These are phyloP conservation scores for Pelargonium australe DNA, from an alignment of 441 rosid genomes.

Conservation along the genomic window DNA sequence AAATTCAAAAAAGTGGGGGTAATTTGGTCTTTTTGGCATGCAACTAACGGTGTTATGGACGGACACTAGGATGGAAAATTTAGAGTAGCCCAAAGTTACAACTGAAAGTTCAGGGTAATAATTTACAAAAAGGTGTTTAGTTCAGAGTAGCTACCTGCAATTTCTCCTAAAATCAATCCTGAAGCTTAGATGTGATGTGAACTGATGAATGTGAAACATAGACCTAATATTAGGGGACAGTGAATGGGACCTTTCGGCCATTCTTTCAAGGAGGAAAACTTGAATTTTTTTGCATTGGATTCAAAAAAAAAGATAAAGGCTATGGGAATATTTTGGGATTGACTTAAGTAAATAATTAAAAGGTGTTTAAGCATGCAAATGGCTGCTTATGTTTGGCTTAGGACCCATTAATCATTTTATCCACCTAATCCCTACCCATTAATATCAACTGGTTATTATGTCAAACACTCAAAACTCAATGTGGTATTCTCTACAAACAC, in stretches of 20 bases:
- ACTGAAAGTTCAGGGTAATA: too few relatives aligned
- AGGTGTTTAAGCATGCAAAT: slow-evolving; percentile 5
- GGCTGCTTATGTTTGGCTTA: slow-evolving; percentile 4
- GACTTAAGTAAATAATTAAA: not conserved
- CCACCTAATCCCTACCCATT: slow-evolving; percentile 11
- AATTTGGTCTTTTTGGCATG: too few relatives aligned
- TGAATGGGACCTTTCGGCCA: slow-evolving; percentile 17
- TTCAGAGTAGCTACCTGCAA: too few relatives aligned
- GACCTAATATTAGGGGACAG: not conserved
- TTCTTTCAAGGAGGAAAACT: slow-evolving; percentile 15
- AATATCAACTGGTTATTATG: too few relatives aligned
- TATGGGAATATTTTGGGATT: slow-evolving; percentile 27
- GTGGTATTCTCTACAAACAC: too few relatives aligned
- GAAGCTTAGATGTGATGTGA: not conserved
- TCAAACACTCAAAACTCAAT: too few relatives aligned
- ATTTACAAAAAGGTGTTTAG: too few relatives aligned
- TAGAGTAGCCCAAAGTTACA: too few relatives aligned
- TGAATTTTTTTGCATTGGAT: slow-evolving; percentile 20
- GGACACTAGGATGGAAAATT: too few relatives aligned
- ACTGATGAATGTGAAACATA: not conserved
- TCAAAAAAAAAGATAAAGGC: not conserved
- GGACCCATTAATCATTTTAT: slow-evolving; percentile 29
- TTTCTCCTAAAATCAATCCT: too few relatives aligned
- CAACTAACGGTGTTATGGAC: too few relatives aligned
- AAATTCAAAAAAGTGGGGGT: too few relatives aligned